A percentile compares a stretch with the other conserved stretches of the same genome.
Evolutionary conservation across 257 asterid species (phyloP).

Genomic region (Przewalskia tangutica): DNA sequence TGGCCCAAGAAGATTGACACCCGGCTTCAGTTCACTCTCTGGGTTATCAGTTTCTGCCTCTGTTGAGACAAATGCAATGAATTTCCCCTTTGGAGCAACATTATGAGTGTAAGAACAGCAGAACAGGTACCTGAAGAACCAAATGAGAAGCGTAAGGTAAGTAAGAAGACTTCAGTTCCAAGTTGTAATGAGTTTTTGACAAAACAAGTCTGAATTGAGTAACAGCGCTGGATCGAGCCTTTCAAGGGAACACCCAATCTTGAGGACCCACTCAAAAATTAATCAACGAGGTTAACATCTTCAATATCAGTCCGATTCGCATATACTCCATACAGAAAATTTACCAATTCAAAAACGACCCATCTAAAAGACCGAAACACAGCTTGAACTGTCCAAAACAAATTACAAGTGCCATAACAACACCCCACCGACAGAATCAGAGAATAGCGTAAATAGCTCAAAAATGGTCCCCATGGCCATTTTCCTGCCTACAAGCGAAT

Average conservation of each 20-base stretch:
- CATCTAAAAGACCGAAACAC: not conserved
- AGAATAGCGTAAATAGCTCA: not conserved
- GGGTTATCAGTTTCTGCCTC: constrained; percentile 94
- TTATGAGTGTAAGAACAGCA: constrained; percentile 97
- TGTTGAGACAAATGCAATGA: constrained; percentile 86
- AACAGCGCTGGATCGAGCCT: not conserved
- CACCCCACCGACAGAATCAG: not conserved
- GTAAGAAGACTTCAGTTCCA: constrained; percentile 3
- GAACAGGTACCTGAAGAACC: constrained; percentile 63
- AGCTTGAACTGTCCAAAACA: not conserved
- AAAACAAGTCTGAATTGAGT: not conserved
- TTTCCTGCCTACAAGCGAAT: not conserved
- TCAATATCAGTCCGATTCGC: not conserved
- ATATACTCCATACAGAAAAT: not conserved
- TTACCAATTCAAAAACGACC: not conserved
- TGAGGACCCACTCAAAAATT: not conserved
- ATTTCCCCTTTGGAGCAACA: constrained; percentile 96
- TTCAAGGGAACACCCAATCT: not conserved
- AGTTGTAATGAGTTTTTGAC: not conserved
- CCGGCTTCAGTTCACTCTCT: constrained; percentile 77
- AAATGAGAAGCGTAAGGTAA: constrained; percentile 10
- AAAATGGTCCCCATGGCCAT: not conserved
- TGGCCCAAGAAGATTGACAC: constrained; percentile 86
- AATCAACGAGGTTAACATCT: not conserved
- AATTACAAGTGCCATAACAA: not conserved